Evolutionary conservation across 192 early-diverging fungal species (phyloP).

Genomic region (Coemansia sp.): DNA sequence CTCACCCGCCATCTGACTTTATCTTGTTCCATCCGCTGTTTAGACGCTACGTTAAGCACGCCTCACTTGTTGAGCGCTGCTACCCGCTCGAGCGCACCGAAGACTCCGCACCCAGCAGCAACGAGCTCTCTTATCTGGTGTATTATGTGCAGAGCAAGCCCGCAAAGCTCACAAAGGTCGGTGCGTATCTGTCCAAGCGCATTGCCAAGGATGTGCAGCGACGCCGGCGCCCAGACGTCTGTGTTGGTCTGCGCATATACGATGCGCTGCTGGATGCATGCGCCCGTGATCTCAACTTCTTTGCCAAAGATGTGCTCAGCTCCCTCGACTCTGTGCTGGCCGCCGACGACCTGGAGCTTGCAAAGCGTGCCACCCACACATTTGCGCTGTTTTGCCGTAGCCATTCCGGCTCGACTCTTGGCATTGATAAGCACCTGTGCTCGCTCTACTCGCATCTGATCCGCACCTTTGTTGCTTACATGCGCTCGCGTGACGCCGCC

Average conservation of each 20-base stretch:
- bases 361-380: slow-evolving; percentile 59
- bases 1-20: slow-evolving; percentile 26
- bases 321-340: slow-evolving; percentile 62
- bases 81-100: slow-evolving; percentile 55
- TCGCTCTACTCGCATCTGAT: slow-evolving; percentile 59
- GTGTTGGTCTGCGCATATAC: slow-evolving; percentile 71
- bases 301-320: slow-evolving; percentile 75
- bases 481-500: slow-evolving; percentile 11
- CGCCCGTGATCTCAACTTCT: slow-evolving; percentile 72
- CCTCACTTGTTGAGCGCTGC: slow-evolving; percentile 72
- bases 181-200: slow-evolving; percentile 73
- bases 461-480: slow-evolving; percentile 54
- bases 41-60: slow-evolving; percentile 72
- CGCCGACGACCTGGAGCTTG: slow-evolving; percentile 59
- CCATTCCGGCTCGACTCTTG: slow-evolving; percentile 68
- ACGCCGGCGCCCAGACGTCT: slow-evolving; percentile 60
- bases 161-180: slow-evolving; percentile 88
- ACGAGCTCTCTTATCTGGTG: slow-evolving; percentile 79
- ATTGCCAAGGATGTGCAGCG: slow-evolving; percentile 64
- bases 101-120: slow-evolving; percentile 60
- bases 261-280: slow-evolving; percentile 70
- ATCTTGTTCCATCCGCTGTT: slow-evolving; percentile 35
- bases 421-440: slow-evolving; percentile 64
- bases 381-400: slow-evolving; percentile 69
- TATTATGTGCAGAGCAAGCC: slow-evolving; percentile 88